Base-by-base conservation (phyloP, 345 rosid species). In the Boechera stricta region DNA sequence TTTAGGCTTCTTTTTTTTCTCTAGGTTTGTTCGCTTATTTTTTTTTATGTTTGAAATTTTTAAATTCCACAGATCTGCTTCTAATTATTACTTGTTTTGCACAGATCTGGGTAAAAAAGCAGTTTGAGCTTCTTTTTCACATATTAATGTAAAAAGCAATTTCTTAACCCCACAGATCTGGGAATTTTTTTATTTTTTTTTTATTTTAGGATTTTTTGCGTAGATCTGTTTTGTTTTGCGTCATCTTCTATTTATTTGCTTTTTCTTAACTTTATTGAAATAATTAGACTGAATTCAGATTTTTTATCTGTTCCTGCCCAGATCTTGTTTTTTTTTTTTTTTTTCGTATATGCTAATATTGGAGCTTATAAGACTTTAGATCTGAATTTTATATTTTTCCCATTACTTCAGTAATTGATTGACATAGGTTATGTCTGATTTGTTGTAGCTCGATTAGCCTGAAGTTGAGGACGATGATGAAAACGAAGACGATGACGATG, bases 381-480 rank as follows among this genome's bases (percentile, higher is more conserved):
- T 77, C 80, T 77, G 60, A 63, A 10, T 11, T 4, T 4, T 6
- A 26, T 47, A 13, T 47, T 18, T 5, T 2, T 4, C 0, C 29
- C 11, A 28, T 55, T 16, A 10, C 0, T 64, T 57, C 47, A 57
- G 4, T 33, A 9, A 64, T 59, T 32, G 67, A 35, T 76, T 49
- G 64, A 24, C 11, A 28, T 39, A 49, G 42, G 7, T 0, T 15
- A 6, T 54, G 48, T 33, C 21, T 63, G 8, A 67, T 69, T 45
- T 72, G 36, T 63, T 72, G 36, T 63, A 89, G 94, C 80, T 84
- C n/a, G 96, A 90, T 73, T 81, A 88, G 82, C 93, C 96, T 21
- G 84, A 83, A 63, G 79, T 91, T 49, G 94, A 89, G 75, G 97
- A 91, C 60, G 91, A 82, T 44, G 77, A 80, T 21, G 93, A 91